A percentile compares a stretch with the other conserved stretches of the same genome.
Conservation (phyloP, 768 basidiomycete genomes). For the Hortiboletus campestris region DNA sequence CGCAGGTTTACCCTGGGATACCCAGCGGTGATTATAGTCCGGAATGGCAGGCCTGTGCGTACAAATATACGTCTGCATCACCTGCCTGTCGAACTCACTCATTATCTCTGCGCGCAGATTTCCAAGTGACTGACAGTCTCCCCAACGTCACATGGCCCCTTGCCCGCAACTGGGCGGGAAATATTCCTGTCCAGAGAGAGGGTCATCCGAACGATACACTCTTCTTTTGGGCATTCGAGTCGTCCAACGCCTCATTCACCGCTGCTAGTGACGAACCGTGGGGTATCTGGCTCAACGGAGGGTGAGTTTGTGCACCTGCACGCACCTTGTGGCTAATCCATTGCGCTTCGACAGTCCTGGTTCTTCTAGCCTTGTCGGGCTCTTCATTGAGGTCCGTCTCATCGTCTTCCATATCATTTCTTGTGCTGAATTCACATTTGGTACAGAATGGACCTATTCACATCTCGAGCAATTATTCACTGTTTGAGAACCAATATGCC, state of each 20-base stretch:
- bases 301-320: conserved; percentile 37
- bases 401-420: not conserved
- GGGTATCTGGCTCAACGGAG: conserved; percentile 76
- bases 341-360: conserved; percentile 47
- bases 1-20: conserved; percentile 43
- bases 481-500: conserved; percentile 50
- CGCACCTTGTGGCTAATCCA: not conserved
- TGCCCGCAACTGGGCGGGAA: conserved; percentile 60
- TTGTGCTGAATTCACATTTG: not conserved
- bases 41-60: conserved; percentile 62
- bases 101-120: conserved; percentile 41
- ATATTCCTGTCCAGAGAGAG: conserved; percentile 56
- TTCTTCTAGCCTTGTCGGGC: conserved; percentile 64
- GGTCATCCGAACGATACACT: conserved; percentile 64
- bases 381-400: conserved; percentile 59
- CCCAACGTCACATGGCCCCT: conserved; percentile 60
- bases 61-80: not conserved
- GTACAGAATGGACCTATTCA: conserved; percentile 68
- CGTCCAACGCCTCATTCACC: conserved; percentile 54
- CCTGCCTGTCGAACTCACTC: not conserved
- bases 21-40: conserved; percentile 48
- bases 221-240: conserved; percentile 67
- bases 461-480: conserved; percentile 49
- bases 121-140: conserved; percentile 51
- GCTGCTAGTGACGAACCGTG: conserved; percentile 49